Evolutionary conservation across 2,329 filamentous ascomycete genomes (phyloP).

Genomic region (Xenosphaeropsis pyriputrescens): DNA sequence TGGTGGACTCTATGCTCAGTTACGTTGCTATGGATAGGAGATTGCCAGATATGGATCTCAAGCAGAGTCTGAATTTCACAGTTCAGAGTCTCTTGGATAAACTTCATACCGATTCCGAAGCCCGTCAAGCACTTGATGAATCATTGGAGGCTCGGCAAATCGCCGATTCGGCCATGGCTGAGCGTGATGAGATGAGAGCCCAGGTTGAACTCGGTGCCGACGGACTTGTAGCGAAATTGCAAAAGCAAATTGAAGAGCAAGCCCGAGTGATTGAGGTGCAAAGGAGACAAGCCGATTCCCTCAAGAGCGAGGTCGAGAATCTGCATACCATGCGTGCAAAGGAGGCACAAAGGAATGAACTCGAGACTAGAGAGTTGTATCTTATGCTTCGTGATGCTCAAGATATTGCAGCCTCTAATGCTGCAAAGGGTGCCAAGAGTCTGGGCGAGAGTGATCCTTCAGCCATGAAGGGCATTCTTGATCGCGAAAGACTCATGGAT

Average conservation of each 20-base stretch:
- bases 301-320: constrained; percentile 82
- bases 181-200: constrained; percentile 86
- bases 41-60: constrained; percentile 91
- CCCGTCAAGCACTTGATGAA: constrained; percentile 82
- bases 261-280: constrained; percentile 81
- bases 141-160: constrained; percentile 81
- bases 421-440: constrained; percentile 39
- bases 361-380: constrained; percentile 92
- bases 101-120: constrained; percentile 91
- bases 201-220: constrained; percentile 85
- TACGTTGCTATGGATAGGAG: constrained; percentile 97
- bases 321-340: constrained; percentile 75
- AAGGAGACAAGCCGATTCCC: constrained; percentile 66
- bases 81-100: constrained; percentile 92
- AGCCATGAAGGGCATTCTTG: constrained; percentile 82
- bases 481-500: constrained; percentile 85
- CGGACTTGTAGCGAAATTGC: constrained; percentile 80
- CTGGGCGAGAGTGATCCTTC: constrained; percentile 51
- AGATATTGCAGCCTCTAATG: constrained; percentile 83
- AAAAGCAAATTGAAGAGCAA: constrained; percentile 90
- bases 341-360: constrained; percentile 84
- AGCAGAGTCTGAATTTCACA: constrained; percentile 94
- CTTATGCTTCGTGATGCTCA: constrained; percentile 97
- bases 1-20: constrained; percentile 97
- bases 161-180: constrained; percentile 88